Conservation (phyloP, 1,284 basidiomycete species). For the Melampsora americana region DNA sequence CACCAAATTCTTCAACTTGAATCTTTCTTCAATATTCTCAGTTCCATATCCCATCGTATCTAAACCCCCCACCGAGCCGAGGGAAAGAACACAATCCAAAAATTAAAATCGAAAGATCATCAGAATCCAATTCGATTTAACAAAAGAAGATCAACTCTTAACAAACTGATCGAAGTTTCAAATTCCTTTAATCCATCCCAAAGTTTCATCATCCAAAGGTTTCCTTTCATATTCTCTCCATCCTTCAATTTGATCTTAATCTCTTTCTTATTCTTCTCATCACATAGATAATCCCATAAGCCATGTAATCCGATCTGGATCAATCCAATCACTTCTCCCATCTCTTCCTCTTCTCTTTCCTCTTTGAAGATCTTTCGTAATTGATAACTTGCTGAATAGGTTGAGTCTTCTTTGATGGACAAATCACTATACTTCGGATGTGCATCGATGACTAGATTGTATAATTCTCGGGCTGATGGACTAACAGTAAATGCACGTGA, state of each 20-base stretch:
- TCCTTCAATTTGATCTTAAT: not conserved
- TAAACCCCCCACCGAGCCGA: not conserved
- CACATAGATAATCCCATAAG: not conserved
- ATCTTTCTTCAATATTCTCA: not conserved
- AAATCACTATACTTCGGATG: not conserved
- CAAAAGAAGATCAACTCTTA: no score
- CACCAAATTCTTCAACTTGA: not conserved
- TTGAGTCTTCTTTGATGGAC: not conserved
- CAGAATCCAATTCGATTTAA: no score
- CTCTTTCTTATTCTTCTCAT: not conserved
- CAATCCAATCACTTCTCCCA: not conserved
- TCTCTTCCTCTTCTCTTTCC: not conserved
- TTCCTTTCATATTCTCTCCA: not conserved
- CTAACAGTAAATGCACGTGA: not conserved
- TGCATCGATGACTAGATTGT: not conserved
- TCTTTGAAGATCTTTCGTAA: not conserved
- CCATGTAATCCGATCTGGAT: not conserved
- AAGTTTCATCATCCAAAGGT: not conserved
- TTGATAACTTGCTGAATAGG: not conserved
- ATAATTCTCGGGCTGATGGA: constrained; percentile 3
- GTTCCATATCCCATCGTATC: not conserved
- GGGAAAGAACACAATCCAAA: not conserved
- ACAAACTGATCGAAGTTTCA: constrained; percentile 3
- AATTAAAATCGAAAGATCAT: no score
- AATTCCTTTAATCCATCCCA: not conserved